Base-by-base conservation (phyloP, 345 rosid genomes). In the Lagerstroemia speciosa region DNA sequence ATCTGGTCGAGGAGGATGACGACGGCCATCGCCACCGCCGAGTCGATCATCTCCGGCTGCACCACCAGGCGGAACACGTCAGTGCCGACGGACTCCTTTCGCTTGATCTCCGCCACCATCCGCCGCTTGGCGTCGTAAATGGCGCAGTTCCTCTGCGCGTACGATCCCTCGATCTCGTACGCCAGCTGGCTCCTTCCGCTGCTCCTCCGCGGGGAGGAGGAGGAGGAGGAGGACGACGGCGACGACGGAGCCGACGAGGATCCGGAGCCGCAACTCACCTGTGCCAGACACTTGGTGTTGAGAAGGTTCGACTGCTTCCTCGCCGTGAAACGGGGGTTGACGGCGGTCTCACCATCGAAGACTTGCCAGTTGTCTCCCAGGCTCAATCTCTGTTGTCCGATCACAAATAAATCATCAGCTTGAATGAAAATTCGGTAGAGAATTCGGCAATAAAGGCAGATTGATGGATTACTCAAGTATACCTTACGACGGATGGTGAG, bases 401-500 rank as follows among this genome's bases (percentile, higher is more conserved):
- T 30, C 24, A 24, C 9, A 38, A 26, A 29, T 40, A 8, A 46
- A 52, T 3, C 3, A 1, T 46, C 70, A 24, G 58, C 6, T 38
- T 50, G 16, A 16, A 73, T 36, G 38, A 36, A 36, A 1, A 36
- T 41, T 16, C 46, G 46, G 1, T 2, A 9, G 46, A 41, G 46
- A 41, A 41, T 41, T 16, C 2, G 46, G 46, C 9, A n/a, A n/a
- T n/a, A n/a, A n/a, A n/a, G n/a, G n/a, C n/a, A n/a, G n/a, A n/a
- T n/a, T n/a, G 43, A 38, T 38, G 11, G 43, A 38, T 52, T 8
- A 11, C 3, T 52, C 1, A 52, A 11, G 0, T 0, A 27, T 30
- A 58, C 63, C 97, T 88, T 94, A 72, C 96, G 97, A 52, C 99
- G 93, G 82, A 89, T 71, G 75, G 97, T 91, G 83, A 89, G 93